These are phyloP conservation scores for Hygrocybe coccinea DNA, from an alignment of 768 basidiomycete species.

Conservation along the genomic window DNA sequence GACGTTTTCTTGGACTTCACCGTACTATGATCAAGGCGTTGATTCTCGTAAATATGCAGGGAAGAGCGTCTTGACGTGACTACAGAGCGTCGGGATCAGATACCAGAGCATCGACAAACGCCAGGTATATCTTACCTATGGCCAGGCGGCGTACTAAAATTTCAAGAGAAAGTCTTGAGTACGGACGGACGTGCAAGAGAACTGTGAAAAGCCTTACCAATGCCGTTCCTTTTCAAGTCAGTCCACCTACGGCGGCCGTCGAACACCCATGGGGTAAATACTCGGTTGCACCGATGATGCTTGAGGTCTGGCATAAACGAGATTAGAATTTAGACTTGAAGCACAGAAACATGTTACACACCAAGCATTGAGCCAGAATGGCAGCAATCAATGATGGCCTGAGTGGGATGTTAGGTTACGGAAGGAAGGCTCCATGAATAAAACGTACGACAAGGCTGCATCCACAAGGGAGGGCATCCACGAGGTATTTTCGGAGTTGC, in stretches of 20 bases:
- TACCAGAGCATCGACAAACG: neutral
- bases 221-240: slow-evolving; percentile 27
- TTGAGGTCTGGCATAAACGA: slow-evolving; percentile 31
- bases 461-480: slow-evolving; percentile 19
- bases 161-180: slow-evolving; percentile 1
- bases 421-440: neutral
- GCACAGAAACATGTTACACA: slow-evolving; percentile 1
- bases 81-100: neutral
- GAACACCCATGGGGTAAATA: slow-evolving; percentile 44
- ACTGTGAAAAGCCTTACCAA: slow-evolving; percentile 22
- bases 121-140: slow-evolving; percentile 4
- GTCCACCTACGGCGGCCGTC: slow-evolving; percentile 36
- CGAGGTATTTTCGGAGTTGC: slow-evolving; percentile 19
- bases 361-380: slow-evolving; percentile 25
- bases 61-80: neutral
- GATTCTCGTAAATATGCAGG: slow-evolving; percentile 24
- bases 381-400: slow-evolving; percentile 18
- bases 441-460: slow-evolving; percentile 16
- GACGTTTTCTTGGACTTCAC: slow-evolving; percentile 20
- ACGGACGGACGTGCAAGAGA: neutral
- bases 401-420: neutral
- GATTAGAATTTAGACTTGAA: neutral
- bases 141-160: slow-evolving; percentile 9
- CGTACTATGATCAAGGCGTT: slow-evolving; percentile 16
- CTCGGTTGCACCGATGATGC: slow-evolving; percentile 41